Conservation (phyloP, 2,329 filamentous ascomycete genomes). For the Talaromyces sp. region DNA sequence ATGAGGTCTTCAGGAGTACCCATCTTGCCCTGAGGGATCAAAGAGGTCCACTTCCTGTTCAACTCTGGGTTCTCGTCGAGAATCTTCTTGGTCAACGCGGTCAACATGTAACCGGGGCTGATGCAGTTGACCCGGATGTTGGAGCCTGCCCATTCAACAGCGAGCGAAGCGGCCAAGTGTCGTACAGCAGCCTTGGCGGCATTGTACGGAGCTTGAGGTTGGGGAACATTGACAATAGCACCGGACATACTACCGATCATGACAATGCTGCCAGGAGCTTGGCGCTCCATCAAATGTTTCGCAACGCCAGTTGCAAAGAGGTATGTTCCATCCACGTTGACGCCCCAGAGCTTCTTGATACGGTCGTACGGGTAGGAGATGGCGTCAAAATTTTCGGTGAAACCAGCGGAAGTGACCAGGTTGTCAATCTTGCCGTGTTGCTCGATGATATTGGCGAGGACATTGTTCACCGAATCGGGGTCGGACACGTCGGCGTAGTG, state of each 20-base stretch:
- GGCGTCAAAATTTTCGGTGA: constrained; percentile 93
- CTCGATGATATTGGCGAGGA: constrained; percentile 66
- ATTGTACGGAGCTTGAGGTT: constrained; percentile 91
- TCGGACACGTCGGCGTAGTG: constrained; percentile 87
- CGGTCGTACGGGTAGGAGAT: constrained; percentile 87
- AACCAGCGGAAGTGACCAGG: constrained; percentile 92
- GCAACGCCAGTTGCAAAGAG: constrained; percentile 81
- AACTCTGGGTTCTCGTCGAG: constrained; percentile 89
- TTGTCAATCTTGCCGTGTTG: constrained; percentile 82
- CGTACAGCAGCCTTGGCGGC: constrained; percentile 87
- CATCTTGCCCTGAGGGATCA: constrained; percentile 94
- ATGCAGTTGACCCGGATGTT: constrained; percentile 94
- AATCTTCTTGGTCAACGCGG: constrained; percentile 88
- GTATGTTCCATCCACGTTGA: constrained; percentile 92
- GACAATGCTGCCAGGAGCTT: constrained; percentile 78
- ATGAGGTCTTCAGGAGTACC: constrained; percentile 86
- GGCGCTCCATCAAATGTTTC: constrained; percentile 80
- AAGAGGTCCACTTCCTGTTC: constrained; percentile 82
- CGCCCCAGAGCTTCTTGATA: constrained; percentile 88
- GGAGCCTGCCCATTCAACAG: constrained; percentile 87
- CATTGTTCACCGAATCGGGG: constrained; percentile 70
- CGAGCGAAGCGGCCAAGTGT: constrained; percentile 80
- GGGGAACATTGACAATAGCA: constrained; percentile 88
- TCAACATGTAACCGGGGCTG: constrained; percentile 94
- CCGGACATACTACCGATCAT: constrained; percentile 96